Evolutionary conservation across 257 asterid species (phyloP), one percentile per base, ranked within the genome.

Genomic region (Galeopsis tetrahit): DNA sequence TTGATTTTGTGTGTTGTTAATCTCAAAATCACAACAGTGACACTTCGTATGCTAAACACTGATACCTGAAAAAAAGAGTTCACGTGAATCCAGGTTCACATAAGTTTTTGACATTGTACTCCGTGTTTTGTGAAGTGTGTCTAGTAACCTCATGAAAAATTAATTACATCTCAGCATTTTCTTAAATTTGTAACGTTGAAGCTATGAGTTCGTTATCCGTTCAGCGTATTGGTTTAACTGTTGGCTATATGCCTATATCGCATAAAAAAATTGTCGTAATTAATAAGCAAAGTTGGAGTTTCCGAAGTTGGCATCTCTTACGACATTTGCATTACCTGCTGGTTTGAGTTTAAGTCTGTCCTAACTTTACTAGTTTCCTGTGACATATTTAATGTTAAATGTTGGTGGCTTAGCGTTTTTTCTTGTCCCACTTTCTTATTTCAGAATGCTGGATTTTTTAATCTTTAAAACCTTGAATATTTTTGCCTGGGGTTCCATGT

Each of bases 181-280:
- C 51, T 58, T 49, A 3, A 63, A 59, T 63, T 48, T 53, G 60
- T 53, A 28, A 17, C 17, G 15, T 31, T 53, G 49, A 63, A 70
- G 63, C 67, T 62, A 43, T 7, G 39, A 44, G 49, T 34, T 32
- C 34, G 65, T 39, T 43, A 66, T 34, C 48, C 2, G 2, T 40
- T 64, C 56, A 64, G 56, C 39, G 11, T 39, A 63, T 7, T 36
- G 3, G 3, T 52, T 10, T 63, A 39, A 10, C 3, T 49, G 57
- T n/a, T 21, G 59, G 2, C 35, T 55, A 51, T 53, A 21, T 15
- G 59, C 1, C 35, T 55, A 51, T 53, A 21, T 15, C 10, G 17
- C 6, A 10, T 59, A 51, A 44, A 43, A 17, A 38, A 32, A 38
- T 14, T 59, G 62, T 28, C 2, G 60, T 53, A 7, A 53, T 53